phyloP scores from a whole-genome alignment of 2,329 filamentous ascomycete species.

The Aspergillus hiratsukae region DNA sequence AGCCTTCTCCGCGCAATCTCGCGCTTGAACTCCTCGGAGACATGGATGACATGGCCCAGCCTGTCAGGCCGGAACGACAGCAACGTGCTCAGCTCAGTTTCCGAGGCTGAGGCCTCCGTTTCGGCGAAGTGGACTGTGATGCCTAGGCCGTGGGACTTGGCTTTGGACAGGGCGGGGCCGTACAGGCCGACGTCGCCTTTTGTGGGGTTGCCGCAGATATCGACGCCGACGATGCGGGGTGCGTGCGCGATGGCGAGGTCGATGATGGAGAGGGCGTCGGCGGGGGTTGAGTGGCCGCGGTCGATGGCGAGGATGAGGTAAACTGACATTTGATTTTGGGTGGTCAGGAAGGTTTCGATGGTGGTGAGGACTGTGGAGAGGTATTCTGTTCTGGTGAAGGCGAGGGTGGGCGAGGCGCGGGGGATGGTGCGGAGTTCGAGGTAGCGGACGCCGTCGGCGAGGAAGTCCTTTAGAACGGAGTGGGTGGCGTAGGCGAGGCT shows the following conservation, averaged over 20 bases:
- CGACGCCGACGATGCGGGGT: conserved; percentile 62
- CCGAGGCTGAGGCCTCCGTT: conserved; percentile 52
- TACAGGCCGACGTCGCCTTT: conserved; percentile 60
- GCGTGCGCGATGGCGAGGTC: conserved; percentile 57
- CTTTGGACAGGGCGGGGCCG: conserved; percentile 51
- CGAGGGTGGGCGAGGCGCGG: conserved; percentile 52
- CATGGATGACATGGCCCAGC: conserved; percentile 75
- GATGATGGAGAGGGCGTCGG: conserved; percentile 61
- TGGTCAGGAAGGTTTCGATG: conserved; percentile 51
- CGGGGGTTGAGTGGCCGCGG: conserved; percentile 54
- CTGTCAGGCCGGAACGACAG: conserved; percentile 63
- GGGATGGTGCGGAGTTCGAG: conserved; percentile 79
- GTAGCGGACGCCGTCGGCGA: conserved; percentile 67
- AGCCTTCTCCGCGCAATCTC: conserved; percentile 53
- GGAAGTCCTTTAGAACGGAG: conserved; percentile 63
- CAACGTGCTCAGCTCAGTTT: conserved; percentile 59
- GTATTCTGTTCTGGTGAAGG: conserved; percentile 60
- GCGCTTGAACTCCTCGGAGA: conserved; percentile 56
- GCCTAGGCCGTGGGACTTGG: conserved; percentile 52
- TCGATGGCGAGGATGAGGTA: conserved; percentile 72
- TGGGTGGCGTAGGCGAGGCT: conserved; percentile 60
- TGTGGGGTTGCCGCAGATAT: conserved; percentile 73
- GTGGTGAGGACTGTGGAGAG: conserved; percentile 61
- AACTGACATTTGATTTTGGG: too few species aligned
- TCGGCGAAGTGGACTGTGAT: conserved; percentile 79